Evolutionary conservation across 2,329 filamentous ascomycete species (phyloP), one percentile per base, ranked within the genome.

Genomic region (Fusarium buharicum): DNA sequence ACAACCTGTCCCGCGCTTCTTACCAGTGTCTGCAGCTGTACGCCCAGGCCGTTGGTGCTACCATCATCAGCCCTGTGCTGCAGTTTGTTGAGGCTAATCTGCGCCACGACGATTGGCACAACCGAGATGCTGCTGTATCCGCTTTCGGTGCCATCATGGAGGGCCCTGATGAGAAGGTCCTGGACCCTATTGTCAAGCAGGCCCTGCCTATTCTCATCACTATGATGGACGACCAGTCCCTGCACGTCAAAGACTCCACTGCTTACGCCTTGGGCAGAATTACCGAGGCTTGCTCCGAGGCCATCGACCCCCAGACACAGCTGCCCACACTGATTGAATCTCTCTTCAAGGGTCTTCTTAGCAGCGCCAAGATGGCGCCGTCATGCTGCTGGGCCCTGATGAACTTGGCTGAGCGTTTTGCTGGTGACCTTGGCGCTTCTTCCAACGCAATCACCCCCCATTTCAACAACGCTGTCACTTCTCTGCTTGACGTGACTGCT

Each of bases 371-470:
- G 86, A 99, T 99, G 89, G 95, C 94, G 28, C 89, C 92, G 51
- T 99, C 95, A 27, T 98, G 95, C 87, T 99, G 95, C 81, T 97
- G 96, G 95, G 93, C 95, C 28, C 81, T 99, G 67, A 98, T 99
- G 92, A 99, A 98, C 79, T 81, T 99, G 74, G 94, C 95, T 11
- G 95, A 99, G 75, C 90, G 93, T 60, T 99, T 98, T 75, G 91
- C 93, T 27, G 92, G 93, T 55, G 93, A 97, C 51, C 84, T 89
- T 52, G 92, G 91, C 45, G 90, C 89, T 59, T 70, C 82, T 37
- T 82, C 89, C 70, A 99, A 98, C 79, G 85, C 92, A 38, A 83
- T 99, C 45, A 96, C 93, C 3, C 87, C 89, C 62, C 92, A 97
- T 79, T 99, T 99, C 81, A 90, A 97, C 78, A 87, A 93, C 71